Evolutionary conservation across 805 yeast species (phyloP).

Genomic region (Wickerhamiella kazuoi): DNA sequence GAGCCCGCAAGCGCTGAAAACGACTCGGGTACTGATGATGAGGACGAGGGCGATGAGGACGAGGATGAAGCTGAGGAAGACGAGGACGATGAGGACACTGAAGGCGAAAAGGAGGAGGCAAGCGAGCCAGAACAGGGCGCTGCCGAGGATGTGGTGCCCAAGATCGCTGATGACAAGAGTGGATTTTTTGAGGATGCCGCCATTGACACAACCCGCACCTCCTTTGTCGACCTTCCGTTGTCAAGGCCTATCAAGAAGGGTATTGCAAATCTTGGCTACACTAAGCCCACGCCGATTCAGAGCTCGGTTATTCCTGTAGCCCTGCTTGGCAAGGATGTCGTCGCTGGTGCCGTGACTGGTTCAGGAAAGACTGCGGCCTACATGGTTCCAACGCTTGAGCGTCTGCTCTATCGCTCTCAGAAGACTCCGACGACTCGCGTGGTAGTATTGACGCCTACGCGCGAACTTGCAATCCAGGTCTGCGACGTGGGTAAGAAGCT

Average conservation of each 20-base stretch:
- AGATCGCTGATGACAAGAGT: constrained; percentile 21
- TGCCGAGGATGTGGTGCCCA: constrained; percentile 14
- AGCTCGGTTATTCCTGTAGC: constrained; percentile 88
- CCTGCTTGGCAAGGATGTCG: constrained; percentile 81
- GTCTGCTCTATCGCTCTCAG: constrained; percentile 75
- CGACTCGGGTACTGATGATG: constrained; percentile 21
- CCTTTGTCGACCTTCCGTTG: constrained; percentile 60
- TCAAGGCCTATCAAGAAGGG: constrained; percentile 87
- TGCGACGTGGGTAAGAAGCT: constrained; percentile 80
- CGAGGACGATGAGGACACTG: constrained; percentile 21
- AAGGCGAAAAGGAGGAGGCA: constrained; percentile 14
- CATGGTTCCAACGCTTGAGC: constrained; percentile 86
- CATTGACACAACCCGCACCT: constrained; percentile 28
- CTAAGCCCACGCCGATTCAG: constrained; percentile 89
- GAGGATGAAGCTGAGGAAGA: constrained; percentile 32
- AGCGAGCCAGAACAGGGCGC: constrained; percentile 19
- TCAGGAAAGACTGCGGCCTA: constrained; percentile 99
- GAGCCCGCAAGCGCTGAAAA: constrained; percentile 30
- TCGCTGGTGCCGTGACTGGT: constrained; percentile 99
- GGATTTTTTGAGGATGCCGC: constrained; percentile 21
- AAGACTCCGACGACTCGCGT: constrained; percentile 80
- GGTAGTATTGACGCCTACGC: constrained; percentile 81
- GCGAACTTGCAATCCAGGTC: constrained; percentile 95
- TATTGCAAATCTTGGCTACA: constrained; percentile 59
- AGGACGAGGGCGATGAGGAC: constrained; percentile 22